These are phyloP conservation scores for Eucalyptus victrix DNA, from an alignment of 345 rosid species.

Conservation along the genomic window DNA sequence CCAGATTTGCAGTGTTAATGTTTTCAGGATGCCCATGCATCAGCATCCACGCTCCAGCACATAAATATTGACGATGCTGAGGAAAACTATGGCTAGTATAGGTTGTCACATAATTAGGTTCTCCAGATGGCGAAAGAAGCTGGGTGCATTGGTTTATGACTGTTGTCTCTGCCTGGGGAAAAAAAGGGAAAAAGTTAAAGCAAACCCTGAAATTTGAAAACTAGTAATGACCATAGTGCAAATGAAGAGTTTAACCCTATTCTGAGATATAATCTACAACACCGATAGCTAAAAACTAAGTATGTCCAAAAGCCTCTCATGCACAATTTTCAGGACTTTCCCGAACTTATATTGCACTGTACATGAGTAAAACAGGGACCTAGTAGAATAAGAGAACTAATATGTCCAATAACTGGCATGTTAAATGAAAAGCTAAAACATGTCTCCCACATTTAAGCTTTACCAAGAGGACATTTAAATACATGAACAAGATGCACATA, in stretches of 20 bases:
- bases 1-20: slow-evolving; percentile 83
- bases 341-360: neutral
- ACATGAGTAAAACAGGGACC: neutral
- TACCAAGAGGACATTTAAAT: neutral
- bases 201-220: neutral
- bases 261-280: neutral
- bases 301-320: neutral
- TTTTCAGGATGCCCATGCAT: slow-evolving; percentile 92
- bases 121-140: slow-evolving; percentile 84
- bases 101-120: slow-evolving; percentile 65
- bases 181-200: neutral
- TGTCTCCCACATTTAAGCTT: neutral
- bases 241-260: neutral
- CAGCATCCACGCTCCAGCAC: slow-evolving; percentile 96
- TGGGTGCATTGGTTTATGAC: slow-evolving; percentile 88
- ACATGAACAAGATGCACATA: neutral
- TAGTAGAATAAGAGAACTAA: neutral
- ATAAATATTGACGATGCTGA: slow-evolving; percentile 76
- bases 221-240: neutral
- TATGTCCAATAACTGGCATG: neutral
- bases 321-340: neutral
- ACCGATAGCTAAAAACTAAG: neutral
- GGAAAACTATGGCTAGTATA: slow-evolving; percentile 73
- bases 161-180: slow-evolving; percentile 71
- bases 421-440: neutral